Conservation (phyloP, 2,329 filamentous ascomycete genomes). For the Fusarium nisikadoi region DNA sequence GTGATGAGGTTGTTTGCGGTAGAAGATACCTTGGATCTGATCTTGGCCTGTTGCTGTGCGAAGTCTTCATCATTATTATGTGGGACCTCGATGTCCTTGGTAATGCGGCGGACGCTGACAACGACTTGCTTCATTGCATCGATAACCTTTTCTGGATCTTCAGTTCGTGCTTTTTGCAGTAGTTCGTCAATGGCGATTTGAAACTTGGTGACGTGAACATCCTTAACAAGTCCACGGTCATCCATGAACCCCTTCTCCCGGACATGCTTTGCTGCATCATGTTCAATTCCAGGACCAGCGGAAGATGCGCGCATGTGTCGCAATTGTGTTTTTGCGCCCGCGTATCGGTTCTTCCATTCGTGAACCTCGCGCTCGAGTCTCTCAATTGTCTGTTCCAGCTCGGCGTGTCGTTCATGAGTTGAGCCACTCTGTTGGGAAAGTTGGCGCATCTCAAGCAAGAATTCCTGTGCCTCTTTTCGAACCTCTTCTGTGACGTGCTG, state of each 20-base stretch:
- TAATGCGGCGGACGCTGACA: constrained; percentile 83
- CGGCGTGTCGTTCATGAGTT: constrained; percentile 83
- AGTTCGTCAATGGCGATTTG: constrained; percentile 95
- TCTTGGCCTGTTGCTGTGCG: constrained; percentile 70
- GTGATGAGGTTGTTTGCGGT: constrained; percentile 97
- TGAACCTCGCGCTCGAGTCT: constrained; percentile 84
- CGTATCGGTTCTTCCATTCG: constrained; percentile 91
- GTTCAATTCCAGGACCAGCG: constrained; percentile 74
- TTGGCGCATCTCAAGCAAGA: constrained; percentile 87
- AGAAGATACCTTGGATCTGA: constrained; percentile 86
- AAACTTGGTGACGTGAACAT: constrained; percentile 93
- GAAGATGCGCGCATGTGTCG: constrained; percentile 84
- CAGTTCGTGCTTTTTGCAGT: constrained; percentile 77
- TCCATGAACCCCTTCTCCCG: constrained; percentile 75
- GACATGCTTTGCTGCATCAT: constrained; percentile 74
- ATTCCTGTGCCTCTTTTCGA: constrained; percentile 81
- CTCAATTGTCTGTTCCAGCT: constrained; percentile 78
- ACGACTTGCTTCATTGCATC: constrained; percentile 90
- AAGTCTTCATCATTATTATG: constrained; percentile 63
- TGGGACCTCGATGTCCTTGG: constrained; percentile 77
- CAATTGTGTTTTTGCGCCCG: constrained; percentile 86
- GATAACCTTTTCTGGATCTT: constrained; percentile 79
- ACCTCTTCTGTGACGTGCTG: constrained; percentile 88
- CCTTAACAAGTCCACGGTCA: constrained; percentile 82
- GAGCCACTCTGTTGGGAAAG: constrained; percentile 83